Percentiles rank a stretch among this genome's conserved stretches.
These are phyloP conservation scores for Clarkia xantiana DNA, from an alignment of 345 rosid species.

Conservation along the genomic window DNA sequence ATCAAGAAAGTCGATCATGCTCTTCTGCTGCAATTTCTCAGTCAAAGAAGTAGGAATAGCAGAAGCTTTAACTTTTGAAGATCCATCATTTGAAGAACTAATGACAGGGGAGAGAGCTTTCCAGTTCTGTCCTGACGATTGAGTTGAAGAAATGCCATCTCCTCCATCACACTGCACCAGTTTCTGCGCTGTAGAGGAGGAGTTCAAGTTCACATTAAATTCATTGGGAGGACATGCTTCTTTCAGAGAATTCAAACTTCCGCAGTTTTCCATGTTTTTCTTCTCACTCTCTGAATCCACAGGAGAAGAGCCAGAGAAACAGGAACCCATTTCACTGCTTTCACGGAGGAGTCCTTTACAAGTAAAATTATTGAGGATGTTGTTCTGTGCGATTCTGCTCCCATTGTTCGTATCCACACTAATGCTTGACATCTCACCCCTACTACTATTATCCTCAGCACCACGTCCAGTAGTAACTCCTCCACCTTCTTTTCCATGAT, in stretches of 20 bases:
- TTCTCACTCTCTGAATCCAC: not conserved
- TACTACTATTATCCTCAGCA: constrained; percentile 14
- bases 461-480: constrained; percentile 8
- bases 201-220: no score
- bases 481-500: constrained; percentile 2
- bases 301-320: not conserved
- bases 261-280: not conserved
- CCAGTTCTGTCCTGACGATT: constrained; percentile 27
- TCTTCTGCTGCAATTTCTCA: not conserved
- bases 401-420: not conserved
- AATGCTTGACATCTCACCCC: constrained; percentile 4
- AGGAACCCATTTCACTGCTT: constrained; percentile 3
- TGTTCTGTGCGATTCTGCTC: no score
- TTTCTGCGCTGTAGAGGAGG: no score
- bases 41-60: no score
- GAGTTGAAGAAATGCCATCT: constrained; percentile 16
- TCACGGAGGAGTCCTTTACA: no score
- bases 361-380: no score
- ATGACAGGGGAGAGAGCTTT: constrained; percentile 13
- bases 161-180: not conserved
- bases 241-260: not conserved
- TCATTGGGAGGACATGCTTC: not conserved
- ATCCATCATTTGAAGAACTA: constrained; percentile 9
- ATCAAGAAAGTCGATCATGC: constrained; percentile 18
- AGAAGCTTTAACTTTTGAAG: not conserved